These are phyloP conservation scores for Aspergillus asperescens DNA, from an alignment of 495 filamentous ascomycete species.

Conservation along the genomic window DNA sequence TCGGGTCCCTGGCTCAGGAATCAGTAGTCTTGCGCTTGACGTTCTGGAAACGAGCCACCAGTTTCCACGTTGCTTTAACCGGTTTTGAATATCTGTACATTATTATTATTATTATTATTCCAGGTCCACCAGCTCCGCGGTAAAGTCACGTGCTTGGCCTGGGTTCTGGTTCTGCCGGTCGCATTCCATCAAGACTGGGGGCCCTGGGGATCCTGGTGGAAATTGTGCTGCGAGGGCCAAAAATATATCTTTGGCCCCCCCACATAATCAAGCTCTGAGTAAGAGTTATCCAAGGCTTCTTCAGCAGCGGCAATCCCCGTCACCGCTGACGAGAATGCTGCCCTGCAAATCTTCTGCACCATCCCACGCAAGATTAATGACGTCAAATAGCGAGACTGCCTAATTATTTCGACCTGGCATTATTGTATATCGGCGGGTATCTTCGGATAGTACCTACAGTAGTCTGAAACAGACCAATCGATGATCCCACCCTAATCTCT, in stretches of 20 bases:
- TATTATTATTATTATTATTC: too few relatives aligned
- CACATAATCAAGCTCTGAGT: not conserved
- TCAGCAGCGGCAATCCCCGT: not conserved
- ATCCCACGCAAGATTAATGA: constrained; percentile 8
- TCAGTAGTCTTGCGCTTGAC: not conserved
- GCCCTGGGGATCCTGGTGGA: too few relatives aligned
- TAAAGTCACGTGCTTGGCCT: too few relatives aligned
- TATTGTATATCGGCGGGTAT: not conserved
- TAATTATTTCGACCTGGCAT: too few relatives aligned
- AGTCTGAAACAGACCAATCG: not conserved
- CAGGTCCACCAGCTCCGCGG: too few relatives aligned
- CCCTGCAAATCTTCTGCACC: constrained; percentile 1
- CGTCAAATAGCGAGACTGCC: too few relatives aligned
- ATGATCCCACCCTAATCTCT: not conserved
- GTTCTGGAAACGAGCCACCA: constrained; percentile 1
- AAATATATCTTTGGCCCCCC: too few relatives aligned
- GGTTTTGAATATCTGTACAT: too few relatives aligned
- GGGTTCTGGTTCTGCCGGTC: too few relatives aligned
- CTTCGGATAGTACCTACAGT: not conserved
- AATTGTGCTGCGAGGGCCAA: too few relatives aligned
- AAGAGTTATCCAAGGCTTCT: not conserved
- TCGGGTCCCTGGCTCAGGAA: not conserved
- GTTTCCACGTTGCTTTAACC: too few relatives aligned
- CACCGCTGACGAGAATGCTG: not conserved
- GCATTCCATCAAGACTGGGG: too few relatives aligned